These are phyloP conservation scores for Metschnikowia arizonensis DNA, from an alignment of 805 yeast species.

Conservation along the genomic window DNA sequence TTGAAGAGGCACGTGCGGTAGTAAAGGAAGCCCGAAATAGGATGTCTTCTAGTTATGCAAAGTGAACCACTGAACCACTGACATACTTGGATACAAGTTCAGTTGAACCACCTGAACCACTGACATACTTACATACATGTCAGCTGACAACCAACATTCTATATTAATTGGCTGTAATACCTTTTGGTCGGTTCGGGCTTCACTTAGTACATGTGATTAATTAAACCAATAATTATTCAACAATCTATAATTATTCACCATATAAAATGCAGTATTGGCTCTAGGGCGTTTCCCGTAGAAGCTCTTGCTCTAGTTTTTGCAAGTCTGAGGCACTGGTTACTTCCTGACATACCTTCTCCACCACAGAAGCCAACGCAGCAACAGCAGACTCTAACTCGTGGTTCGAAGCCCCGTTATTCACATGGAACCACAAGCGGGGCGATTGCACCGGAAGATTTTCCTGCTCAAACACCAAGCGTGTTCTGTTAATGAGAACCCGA, in stretches of 20 bases:
- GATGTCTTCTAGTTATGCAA: conserved; percentile 24
- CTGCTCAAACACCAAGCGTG: conserved; percentile 61
- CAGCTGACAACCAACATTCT: no score
- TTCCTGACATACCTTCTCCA: conserved; percentile 22
- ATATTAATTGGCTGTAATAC: no score
- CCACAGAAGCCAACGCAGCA: conserved; percentile 21
- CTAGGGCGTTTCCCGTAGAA: conserved; percentile 2
- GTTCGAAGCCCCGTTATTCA: conserved; percentile 27
- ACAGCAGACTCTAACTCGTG: conserved; percentile 27
- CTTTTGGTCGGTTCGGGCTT: no score
- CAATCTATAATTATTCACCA: neutral
- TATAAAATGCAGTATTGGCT: neutral
- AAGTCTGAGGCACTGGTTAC: conserved; percentile 25
- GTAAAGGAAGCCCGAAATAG: conserved; percentile 71
- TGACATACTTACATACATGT: no score
- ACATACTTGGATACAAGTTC: neutral
- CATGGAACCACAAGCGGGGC: conserved; percentile 35
- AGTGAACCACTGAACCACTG: neutral
- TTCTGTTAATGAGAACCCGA: conserved; percentile 59
- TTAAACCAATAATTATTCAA: no score
- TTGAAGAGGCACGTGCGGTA: conserved; percentile 84
- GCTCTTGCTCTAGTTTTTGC: conserved; percentile 25
- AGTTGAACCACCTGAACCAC: no score
- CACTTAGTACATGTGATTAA: no score
- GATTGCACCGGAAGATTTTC: conserved; percentile 35